Percentiles rank a stretch among this genome's conserved stretches.
These are phyloP conservation scores for Blastobotrys muscicola DNA, from an alignment of 805 yeast species.

Conservation along the genomic window DNA sequence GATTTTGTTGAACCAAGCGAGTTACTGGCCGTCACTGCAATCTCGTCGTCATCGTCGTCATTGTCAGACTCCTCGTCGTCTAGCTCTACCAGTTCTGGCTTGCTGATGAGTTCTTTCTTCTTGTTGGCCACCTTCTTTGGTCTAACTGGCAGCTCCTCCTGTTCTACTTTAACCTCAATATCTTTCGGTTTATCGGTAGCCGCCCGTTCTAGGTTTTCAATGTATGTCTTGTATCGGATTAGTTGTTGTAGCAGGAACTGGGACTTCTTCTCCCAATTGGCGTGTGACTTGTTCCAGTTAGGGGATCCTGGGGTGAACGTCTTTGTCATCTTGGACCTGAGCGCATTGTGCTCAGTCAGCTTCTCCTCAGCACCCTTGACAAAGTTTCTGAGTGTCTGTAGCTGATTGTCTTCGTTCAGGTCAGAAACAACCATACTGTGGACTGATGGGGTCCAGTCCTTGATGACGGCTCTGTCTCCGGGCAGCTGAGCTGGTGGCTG, in stretches of 20 bases:
- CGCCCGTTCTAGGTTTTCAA: slow-evolving; percentile 17
- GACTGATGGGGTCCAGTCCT: slow-evolving; percentile 27
- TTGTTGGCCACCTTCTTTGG: too few relatives aligned
- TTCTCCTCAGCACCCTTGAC: slow-evolving; percentile 31
- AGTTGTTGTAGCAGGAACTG: slow-evolving; percentile 24
- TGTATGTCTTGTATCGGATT: slow-evolving; percentile 23
- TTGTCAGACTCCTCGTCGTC: too few relatives aligned
- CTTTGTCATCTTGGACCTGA: slow-evolving; percentile 30
- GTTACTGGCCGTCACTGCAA: too few relatives aligned
- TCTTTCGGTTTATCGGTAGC: slow-evolving; percentile 11
- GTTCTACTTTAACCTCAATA: too few relatives aligned
- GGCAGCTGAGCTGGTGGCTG: slow-evolving; percentile 5
- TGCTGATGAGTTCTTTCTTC: too few relatives aligned
- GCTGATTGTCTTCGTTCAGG: slow-evolving; percentile 30
- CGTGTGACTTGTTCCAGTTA: slow-evolving; percentile 21
- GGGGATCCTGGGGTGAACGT: slow-evolving; percentile 24
- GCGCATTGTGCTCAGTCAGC: slow-evolving; percentile 36
- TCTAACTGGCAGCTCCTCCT: too few relatives aligned
- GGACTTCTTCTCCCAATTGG: slow-evolving; percentile 28
- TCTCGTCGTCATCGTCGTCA: too few relatives aligned
- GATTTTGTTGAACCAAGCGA: too few relatives aligned
- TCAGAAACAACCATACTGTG: slow-evolving; percentile 25
- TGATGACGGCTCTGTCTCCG: slow-evolving; percentile 21
- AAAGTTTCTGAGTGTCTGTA: slow-evolving; percentile 32
- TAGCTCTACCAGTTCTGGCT: too few relatives aligned